These are phyloP conservation scores for Podospora didyma DNA, from an alignment of 495 filamentous ascomycete species.

Conservation along the genomic window DNA sequence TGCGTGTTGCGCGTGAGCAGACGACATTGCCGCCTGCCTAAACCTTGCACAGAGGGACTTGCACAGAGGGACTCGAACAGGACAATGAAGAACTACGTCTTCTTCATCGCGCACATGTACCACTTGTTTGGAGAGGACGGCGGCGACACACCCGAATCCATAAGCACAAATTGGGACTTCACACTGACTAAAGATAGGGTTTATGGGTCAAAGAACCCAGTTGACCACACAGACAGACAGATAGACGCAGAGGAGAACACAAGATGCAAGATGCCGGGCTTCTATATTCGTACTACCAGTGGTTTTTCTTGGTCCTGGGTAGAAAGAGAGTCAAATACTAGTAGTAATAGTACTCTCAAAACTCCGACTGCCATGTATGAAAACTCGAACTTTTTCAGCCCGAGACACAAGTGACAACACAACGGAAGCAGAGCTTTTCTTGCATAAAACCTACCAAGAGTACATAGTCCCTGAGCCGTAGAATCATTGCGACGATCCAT, in stretches of 20 bases:
- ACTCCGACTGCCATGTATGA: too few relatives aligned
- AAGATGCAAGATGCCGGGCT: not conserved
- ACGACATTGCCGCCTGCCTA: too few relatives aligned
- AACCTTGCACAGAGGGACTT: not conserved
- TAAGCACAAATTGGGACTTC: not conserved
- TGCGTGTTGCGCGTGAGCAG: too few relatives aligned
- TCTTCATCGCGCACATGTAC: constrained; percentile 11
- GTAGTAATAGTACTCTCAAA: too few relatives aligned
- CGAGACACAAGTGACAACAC: too few relatives aligned
- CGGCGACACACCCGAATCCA: not conserved
- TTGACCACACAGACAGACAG: not conserved
- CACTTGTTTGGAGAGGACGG: constrained; percentile 1
- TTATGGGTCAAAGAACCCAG: not conserved
- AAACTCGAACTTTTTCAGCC: too few relatives aligned
- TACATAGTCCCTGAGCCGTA: too few relatives aligned
- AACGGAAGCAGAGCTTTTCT: too few relatives aligned
- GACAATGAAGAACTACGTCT: constrained; percentile 8
- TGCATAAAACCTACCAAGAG: too few relatives aligned
- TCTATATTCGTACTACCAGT: not conserved
- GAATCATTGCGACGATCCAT: too few relatives aligned
- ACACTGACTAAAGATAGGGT: not conserved
- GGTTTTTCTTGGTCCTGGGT: too few relatives aligned
- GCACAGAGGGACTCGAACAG: not conserved
- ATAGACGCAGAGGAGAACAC: not conserved
- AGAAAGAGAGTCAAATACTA: too few relatives aligned